Conservation (phyloP, 2,329 filamentous ascomycete genomes). For the Orbilia oligospora region DNA sequence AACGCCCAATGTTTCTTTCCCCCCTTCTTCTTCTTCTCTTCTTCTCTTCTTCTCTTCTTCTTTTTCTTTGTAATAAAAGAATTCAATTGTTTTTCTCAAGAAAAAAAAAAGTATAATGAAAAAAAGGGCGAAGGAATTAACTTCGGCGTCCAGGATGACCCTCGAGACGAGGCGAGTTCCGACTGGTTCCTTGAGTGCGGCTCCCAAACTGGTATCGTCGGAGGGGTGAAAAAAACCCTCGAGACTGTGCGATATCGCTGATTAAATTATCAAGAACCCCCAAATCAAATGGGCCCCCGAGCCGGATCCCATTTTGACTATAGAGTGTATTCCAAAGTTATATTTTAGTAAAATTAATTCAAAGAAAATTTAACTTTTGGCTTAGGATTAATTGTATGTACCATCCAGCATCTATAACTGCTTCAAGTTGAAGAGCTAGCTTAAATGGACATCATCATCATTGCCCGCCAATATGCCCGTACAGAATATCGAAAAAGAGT, state of each 20-base stretch:
- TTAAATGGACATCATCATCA: background rate
- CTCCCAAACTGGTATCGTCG: conserved; percentile 19
- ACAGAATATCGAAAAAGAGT: background rate
- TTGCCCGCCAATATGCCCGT: background rate
- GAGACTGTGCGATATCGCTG: conserved; percentile 47
- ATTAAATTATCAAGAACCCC: background rate
- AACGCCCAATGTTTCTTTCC: background rate
- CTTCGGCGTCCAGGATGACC: conserved; percentile 32
- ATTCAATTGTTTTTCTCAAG: background rate
- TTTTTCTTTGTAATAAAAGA: too few species aligned
- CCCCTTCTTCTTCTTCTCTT: background rate
- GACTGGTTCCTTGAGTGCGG: conserved; percentile 7
- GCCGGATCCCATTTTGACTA: background rate
- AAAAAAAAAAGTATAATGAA: conserved; percentile 26
- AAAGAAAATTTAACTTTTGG: background rate
- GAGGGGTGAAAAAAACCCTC: conserved; percentile 22
- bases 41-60: too few species aligned
- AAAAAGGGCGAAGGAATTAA: conserved; percentile 1
- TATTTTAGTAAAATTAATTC: conserved; percentile 4
- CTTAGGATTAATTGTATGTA: background rate
- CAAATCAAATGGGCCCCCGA: conserved; percentile 3
- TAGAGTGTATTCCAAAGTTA: background rate
- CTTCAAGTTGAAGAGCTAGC: too few species aligned
- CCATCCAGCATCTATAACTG: background rate
- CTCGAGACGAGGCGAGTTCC: conserved; percentile 44